Percentiles rank a stretch among this genome's conserved stretches.
These are phyloP conservation scores for Pogostemon cablin DNA, from an alignment of 257 asterid genomes.

Conservation along the genomic window DNA sequence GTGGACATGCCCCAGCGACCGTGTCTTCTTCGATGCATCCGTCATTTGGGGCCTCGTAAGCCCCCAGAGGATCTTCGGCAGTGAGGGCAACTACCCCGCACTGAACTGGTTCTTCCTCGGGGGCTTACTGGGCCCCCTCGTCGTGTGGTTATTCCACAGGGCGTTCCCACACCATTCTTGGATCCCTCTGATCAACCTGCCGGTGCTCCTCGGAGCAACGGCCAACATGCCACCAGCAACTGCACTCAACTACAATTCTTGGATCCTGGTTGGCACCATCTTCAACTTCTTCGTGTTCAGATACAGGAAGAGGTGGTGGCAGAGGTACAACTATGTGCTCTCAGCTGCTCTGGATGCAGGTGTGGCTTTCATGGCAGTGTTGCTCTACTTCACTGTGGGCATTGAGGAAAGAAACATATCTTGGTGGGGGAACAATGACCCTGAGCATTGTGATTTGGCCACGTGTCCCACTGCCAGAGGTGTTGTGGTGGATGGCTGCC, in stretches of 20 bases:
- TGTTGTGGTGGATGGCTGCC: constrained; percentile 52
- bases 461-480: constrained; percentile 79
- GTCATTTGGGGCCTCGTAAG: constrained; percentile 81
- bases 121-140: constrained; percentile 58
- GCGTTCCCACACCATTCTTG: constrained; percentile 52
- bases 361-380: constrained; percentile 75
- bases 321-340: constrained; percentile 67
- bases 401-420: constrained; percentile 38
- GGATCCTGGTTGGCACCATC: constrained; percentile 64
- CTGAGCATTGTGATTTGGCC: constrained; percentile 73
- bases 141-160: constrained; percentile 54
- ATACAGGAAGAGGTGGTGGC: constrained; percentile 78
- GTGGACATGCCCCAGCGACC: constrained; percentile 74
- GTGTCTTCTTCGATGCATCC: constrained; percentile 68
- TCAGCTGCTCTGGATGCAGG: constrained; percentile 80
- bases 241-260: constrained; percentile 63
- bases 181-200: constrained; percentile 75
- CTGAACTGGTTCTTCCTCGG: constrained; percentile 73
- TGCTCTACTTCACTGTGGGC: constrained; percentile 58
- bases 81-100: constrained; percentile 55
- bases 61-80: constrained; percentile 63
- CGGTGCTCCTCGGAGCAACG: constrained; percentile 76
- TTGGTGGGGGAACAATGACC: constrained; percentile 69
- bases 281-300: constrained; percentile 69
- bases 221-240: constrained; percentile 66